Conservation (phyloP, 31 red algal genomes). For the Odonthalia washingtoniensis region DNA sequence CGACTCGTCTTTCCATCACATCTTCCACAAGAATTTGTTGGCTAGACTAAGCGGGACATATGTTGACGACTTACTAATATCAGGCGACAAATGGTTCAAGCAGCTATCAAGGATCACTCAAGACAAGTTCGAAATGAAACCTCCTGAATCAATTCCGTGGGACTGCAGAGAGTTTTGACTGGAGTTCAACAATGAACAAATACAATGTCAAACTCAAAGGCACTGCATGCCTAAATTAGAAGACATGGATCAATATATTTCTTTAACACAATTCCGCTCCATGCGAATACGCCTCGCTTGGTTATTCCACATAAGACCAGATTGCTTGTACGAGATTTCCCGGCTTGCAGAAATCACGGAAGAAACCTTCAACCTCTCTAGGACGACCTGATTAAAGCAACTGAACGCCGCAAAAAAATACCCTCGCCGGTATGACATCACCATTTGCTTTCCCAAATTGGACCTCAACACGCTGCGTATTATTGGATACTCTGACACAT, state of each 20-base stretch:
- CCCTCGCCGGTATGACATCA: background rate
- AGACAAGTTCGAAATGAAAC: background rate
- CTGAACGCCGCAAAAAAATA: slow-evolving; percentile 26
- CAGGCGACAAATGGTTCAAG: background rate
- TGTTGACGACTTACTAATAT: slow-evolving; percentile 32
- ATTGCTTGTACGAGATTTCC: too few species aligned
- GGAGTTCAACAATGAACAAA: too few species aligned
- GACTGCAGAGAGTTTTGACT: too few species aligned
- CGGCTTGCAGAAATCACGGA: too few species aligned
- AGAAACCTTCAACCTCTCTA: too few species aligned
- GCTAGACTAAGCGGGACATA: slow-evolving; percentile 8
- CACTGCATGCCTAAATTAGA: too few species aligned
- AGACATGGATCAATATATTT: too few species aligned
- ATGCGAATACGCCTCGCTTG: too few species aligned
- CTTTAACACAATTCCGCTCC: too few species aligned
- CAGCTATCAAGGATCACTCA: background rate
- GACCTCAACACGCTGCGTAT: background rate
- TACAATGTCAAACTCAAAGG: too few species aligned
- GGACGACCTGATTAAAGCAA: background rate
- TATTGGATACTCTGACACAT: slow-evolving; percentile 19
- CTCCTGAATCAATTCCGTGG: too few species aligned
- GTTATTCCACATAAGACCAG: too few species aligned
- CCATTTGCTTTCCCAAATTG: background rate
- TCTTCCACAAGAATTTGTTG: background rate
- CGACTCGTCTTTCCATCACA: slow-evolving; percentile 41